Base-by-base conservation (phyloP, 2,329 filamentous ascomycete genomes). In the Elsinoe perseae region DNA sequence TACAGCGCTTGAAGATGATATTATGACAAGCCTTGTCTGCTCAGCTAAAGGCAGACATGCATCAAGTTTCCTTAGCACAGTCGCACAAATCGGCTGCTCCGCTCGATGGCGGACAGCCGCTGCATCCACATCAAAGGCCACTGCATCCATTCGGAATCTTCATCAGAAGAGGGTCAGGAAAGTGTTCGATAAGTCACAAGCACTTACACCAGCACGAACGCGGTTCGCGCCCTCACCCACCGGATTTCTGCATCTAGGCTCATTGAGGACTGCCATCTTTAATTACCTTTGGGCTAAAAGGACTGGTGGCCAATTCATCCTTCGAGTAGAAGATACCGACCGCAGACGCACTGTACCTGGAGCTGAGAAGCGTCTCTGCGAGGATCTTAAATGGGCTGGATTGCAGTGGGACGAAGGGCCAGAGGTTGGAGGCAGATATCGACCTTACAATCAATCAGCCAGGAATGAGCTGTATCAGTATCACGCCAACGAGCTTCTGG, bases 211-310 rank as follows among this genome's bases (percentile, higher is more conserved):
- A 44, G 82, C 82, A 58, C 78, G 89, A 69, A 89, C 93, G 16
- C 85, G 93, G 46, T 98, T 98, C 71, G 93, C 95, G 1, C 93
- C 93, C 0, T 97, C 93, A 1, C 93, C 93, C 0, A 98, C 93
- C 0, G 93, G 93, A 1, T 91, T 92, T 65, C 78, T 98, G 21
- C 93, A 98, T 71, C 77, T 98, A 10, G 93, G 93, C 3, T 95
- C 91, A 0, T 72, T 98, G 32, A 80, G 93, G 58, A 98, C 93
- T 0, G 95, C 95, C 0, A 73, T 98, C n/a, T 97, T 90, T 75
- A 97, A 95, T 66, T 96, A 92, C 63, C 75, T 98, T 3, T 78
- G 95, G n/a, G 91, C 93, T 0, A 87, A 85, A 65, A 83, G 86
- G 2, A 95, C 93, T 0, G 85, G 86, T 3, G 93, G 93, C 5